Percentiles rank a stretch among this genome's conserved stretches.
phyloP scores from a whole-genome alignment of 441 rosid species.

The Capsella rubella region DNA sequence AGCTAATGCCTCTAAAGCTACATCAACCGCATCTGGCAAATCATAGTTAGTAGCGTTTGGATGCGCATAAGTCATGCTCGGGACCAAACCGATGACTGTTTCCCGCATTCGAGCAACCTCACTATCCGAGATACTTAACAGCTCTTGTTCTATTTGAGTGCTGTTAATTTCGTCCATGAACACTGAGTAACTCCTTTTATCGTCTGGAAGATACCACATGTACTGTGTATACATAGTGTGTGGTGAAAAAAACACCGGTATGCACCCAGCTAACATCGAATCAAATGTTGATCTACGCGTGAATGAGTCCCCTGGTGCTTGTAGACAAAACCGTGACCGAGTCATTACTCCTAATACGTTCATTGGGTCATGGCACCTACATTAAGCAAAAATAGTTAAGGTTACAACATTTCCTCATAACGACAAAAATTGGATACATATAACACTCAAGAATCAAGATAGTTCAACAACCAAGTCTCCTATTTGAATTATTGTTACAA shows the following conservation, averaged over 20 bases:
- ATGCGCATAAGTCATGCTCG: conserved; percentile 58
- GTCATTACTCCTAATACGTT: conserved; percentile 54
- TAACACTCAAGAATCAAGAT: not conserved
- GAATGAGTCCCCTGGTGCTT: conserved; percentile 78
- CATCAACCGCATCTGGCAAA: conserved; percentile 41
- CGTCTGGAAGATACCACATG: conserved; percentile 61
- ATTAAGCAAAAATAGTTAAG: conserved; percentile 1
- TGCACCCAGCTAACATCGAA: conserved; percentile 73
- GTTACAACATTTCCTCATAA: not conserved
- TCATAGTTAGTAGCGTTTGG: conserved; percentile 44
- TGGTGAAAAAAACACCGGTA: conserved; percentile 80
- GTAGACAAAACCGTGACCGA: conserved; percentile 67
- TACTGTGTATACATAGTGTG: conserved; percentile 68
- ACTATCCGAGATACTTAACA: conserved; percentile 38
- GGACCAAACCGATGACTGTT: conserved; percentile 56
- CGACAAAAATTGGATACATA: not conserved
- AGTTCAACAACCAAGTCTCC: not conserved
- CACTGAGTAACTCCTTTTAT: conserved; percentile 55
- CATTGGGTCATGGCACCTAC: conserved; percentile 58
- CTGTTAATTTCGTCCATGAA: conserved; percentile 47
- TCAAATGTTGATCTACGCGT: conserved; percentile 73
- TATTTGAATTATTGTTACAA: not conserved
- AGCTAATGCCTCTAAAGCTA: conserved; percentile 38
- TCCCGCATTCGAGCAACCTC: conserved; percentile 50
- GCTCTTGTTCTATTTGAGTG: conserved; percentile 37